Evolutionary conservation across 1,139 yeast genomes (phyloP).

Genomic region (Candida tetrigidarum): DNA sequence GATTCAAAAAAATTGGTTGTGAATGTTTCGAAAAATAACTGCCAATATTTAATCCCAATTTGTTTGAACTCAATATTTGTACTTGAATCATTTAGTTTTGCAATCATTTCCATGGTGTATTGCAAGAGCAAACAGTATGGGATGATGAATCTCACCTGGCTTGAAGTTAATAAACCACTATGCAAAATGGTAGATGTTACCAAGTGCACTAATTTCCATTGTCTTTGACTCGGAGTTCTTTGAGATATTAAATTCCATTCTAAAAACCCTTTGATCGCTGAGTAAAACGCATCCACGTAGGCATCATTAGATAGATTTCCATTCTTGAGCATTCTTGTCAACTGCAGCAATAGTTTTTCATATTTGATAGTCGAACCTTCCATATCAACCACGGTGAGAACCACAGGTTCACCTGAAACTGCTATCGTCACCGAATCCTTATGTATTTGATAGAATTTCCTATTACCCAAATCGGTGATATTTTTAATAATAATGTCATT

Average conservation of each 20-base stretch:
- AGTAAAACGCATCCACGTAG: conserved; percentile 20
- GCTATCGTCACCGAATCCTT: conserved; percentile 24
- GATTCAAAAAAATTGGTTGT: conserved; percentile 12
- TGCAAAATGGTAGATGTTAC: conserved; percentile 8
- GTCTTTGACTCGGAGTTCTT: conserved; percentile 24
- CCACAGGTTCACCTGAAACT: conserved; percentile 25
- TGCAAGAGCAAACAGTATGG: conserved; percentile 30
- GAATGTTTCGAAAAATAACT: conserved; percentile 17
- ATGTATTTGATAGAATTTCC: conserved; percentile 23
- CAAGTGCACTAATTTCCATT: conserved; percentile 20
- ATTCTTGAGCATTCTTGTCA: conserved; percentile 17
- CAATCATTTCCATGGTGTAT: conserved; percentile 20
- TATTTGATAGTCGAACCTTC: conserved; percentile 21
- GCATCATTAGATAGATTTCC: conserved; percentile 7
- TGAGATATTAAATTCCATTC: conserved; percentile 41
- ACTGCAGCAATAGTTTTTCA: conserved; percentile 22
- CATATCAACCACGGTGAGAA: conserved; percentile 31
- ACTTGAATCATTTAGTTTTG: conserved; percentile 6
- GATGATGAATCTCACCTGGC: conserved; percentile 14
- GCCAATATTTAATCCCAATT: conserved; percentile 16
- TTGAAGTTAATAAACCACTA: conserved; percentile 5
- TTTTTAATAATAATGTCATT: conserved; percentile 24
- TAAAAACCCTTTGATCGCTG: conserved; percentile 27
- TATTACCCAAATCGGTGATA: conserved; percentile 27
- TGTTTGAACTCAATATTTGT: neutral